A percentile compares a stretch with the other conserved stretches of the same genome.
Evolutionary conservation across 805 yeast genomes (phyloP).

Genomic region (Saccharomyces jurei): DNA sequence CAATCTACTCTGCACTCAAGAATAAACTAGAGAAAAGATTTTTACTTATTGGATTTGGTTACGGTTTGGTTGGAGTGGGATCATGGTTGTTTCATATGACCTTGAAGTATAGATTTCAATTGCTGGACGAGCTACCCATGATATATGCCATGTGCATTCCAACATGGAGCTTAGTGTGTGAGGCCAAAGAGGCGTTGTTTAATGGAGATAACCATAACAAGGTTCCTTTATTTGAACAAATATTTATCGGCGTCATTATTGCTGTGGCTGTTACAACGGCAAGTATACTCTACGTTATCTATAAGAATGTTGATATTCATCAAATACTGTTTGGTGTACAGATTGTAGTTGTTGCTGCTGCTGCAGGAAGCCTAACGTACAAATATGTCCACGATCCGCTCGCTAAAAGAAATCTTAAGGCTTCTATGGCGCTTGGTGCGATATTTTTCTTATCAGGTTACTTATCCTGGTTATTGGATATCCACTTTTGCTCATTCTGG

Average conservation of each 20-base stretch:
- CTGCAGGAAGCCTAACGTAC: slow-evolving; percentile 47
- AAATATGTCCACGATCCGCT: slow-evolving; percentile 46
- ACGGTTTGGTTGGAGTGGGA: slow-evolving; percentile 85
- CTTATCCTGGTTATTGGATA: slow-evolving; percentile 82
- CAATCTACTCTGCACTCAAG: slow-evolving; percentile 50
- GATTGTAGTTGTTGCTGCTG: slow-evolving; percentile 60
- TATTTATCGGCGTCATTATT: slow-evolving; percentile 10
- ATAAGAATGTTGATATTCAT: slow-evolving; percentile 79
- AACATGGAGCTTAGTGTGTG: slow-evolving; percentile 70
- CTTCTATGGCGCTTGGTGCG: slow-evolving; percentile 52
- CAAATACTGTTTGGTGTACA: slow-evolving; percentile 76
- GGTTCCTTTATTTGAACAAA: slow-evolving; percentile 3
- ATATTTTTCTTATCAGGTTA: slow-evolving; percentile 65
- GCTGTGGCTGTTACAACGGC: slow-evolving; percentile 12
- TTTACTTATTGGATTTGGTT: slow-evolving; percentile 63
- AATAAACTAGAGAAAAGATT: slow-evolving; percentile 65
- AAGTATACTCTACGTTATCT: slow-evolving; percentile 51
- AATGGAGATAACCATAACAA: slow-evolving; percentile 5
- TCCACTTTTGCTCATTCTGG: slow-evolving; percentile 61
- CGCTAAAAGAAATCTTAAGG: slow-evolving; percentile 43
- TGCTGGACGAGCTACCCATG: slow-evolving; percentile 93
- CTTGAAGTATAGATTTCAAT: slow-evolving; percentile 73
- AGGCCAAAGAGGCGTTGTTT: slow-evolving; percentile 31
- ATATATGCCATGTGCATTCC: slow-evolving; percentile 94
- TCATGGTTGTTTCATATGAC: slow-evolving; percentile 96